A percentile compares a stretch with the other conserved stretches of the same genome.
Evolutionary conservation across 495 filamentous ascomycete genomes (phyloP).

Genomic region (Aspergillus diversus): DNA sequence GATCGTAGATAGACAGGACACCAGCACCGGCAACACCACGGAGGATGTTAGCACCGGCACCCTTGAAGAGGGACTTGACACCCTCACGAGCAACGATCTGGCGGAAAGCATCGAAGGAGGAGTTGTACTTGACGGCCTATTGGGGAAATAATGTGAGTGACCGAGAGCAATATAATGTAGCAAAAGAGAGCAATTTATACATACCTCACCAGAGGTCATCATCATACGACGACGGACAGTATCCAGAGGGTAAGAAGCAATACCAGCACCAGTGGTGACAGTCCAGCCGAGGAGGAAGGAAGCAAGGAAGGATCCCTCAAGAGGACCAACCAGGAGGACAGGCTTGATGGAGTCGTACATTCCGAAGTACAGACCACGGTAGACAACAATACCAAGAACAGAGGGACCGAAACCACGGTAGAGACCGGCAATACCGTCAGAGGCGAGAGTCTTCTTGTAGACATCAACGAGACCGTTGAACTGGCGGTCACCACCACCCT

Average conservation of each 20-base stretch:
- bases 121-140: conserved; percentile 98
- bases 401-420: conserved; percentile 99
- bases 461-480: conserved; percentile 99
- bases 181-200: conserved; percentile 29
- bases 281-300: conserved; percentile 98
- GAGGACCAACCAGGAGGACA: conserved; percentile 85
- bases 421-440: conserved; percentile 97
- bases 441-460: conserved; percentile 99
- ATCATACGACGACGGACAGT: conserved; percentile 99
- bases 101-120: conserved; percentile 87
- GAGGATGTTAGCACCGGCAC: conserved; percentile 99
- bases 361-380: conserved; percentile 99
- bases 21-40: conserved; percentile 99
- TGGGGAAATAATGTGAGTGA: conserved; percentile 7
- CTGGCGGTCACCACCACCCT: conserved; percentile 90
- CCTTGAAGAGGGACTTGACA: conserved; percentile 98
- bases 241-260: conserved; percentile 99
- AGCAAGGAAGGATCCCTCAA: conserved; percentile 98
- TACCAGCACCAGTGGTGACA: conserved; percentile 99
- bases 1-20: conserved; percentile 99
- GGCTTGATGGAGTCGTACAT: conserved; percentile 99
- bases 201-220: conserved; percentile 90
- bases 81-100: conserved; percentile 98
- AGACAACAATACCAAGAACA: conserved; percentile 97
- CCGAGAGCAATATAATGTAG: background rate